Percentiles rank a stretch among this genome's conserved stretches.
phyloP scores from a whole-genome alignment of 495 filamentous ascomycete genomes.

The Bacidia gigantensis region DNA sequence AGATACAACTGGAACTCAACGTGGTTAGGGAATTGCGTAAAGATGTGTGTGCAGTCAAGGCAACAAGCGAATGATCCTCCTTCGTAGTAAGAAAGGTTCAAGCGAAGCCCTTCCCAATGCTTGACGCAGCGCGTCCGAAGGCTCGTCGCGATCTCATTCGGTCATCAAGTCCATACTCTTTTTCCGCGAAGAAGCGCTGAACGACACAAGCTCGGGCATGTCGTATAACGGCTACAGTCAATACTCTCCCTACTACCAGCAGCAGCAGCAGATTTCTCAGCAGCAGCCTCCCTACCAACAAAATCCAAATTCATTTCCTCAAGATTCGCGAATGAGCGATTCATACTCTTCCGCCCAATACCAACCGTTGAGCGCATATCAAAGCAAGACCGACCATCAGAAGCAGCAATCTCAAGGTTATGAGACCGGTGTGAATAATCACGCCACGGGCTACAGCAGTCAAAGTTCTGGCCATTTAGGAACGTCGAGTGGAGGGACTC shows the following conservation, averaged over 20 bases:
- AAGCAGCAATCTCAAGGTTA: not conserved
- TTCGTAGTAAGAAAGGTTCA: no score
- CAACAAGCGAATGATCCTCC: no score
- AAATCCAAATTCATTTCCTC: not conserved
- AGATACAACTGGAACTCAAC: no score
- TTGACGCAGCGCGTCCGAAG: not conserved
- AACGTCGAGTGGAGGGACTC: not conserved
- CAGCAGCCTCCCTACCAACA: not conserved
- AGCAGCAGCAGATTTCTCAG: not conserved
- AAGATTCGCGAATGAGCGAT: slow-evolving; percentile 3
- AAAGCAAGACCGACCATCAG: slow-evolving; percentile 3
- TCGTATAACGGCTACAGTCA: slow-evolving; percentile 9
- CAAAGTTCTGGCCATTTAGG: slow-evolving; percentile 3
- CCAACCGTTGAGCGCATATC: slow-evolving; percentile 11
- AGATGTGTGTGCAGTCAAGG: no score
- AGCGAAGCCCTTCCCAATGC: not conserved
- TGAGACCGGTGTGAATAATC: not conserved
- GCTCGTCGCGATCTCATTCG: not conserved
- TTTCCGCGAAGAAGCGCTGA: not conserved
- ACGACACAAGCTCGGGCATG: not conserved
- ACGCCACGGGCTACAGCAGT: not conserved
- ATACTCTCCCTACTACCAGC: slow-evolving; percentile 12
- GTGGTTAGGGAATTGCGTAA: no score
- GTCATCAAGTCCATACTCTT: not conserved
- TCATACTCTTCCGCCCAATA: not conserved